phyloP scores from a whole-genome alignment of 2,329 filamentous ascomycete genomes.

The Cercospora sp. region DNA sequence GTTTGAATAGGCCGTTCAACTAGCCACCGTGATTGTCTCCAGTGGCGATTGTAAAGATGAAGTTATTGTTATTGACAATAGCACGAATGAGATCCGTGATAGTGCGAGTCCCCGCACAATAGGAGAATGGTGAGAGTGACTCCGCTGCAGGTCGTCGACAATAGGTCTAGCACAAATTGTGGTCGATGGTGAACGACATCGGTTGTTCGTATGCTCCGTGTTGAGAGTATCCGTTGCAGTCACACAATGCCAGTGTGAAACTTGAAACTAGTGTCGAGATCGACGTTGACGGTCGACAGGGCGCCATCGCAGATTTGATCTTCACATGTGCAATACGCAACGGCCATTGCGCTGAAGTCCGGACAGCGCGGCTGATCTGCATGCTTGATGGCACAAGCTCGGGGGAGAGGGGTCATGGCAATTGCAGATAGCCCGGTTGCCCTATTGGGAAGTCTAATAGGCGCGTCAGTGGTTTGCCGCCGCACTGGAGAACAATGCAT shows the following conservation, averaged over 20 bases:
- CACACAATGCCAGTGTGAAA: not conserved
- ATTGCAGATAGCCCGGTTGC: not conserved
- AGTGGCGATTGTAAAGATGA: not conserved
- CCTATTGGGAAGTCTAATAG: not conserved
- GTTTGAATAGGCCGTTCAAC: not conserved
- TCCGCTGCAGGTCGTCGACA: not conserved
- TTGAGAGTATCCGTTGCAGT: not conserved
- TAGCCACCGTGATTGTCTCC: not conserved
- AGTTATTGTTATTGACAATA: slow-evolving; percentile 13
- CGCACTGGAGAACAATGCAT: not conserved
- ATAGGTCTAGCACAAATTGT: not conserved
- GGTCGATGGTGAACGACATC: not conserved
- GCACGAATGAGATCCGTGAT: not conserved
- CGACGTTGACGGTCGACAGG: not conserved
- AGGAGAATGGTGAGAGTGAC: not conserved
- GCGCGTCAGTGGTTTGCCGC: not conserved
- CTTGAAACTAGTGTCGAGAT: slow-evolving; percentile 2
- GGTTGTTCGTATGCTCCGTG: not conserved
- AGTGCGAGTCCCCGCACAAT: not conserved
- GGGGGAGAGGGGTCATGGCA: not conserved
- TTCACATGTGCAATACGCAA: not conserved
- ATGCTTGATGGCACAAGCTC: not conserved
- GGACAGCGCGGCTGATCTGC: not conserved
- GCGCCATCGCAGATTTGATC: not conserved
- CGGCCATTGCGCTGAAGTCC: not conserved